Percentiles rank a stretch among this genome's conserved stretches.
Conservation (phyloP, 768 basidiomycete species). For the Rhodotorula sphaerocarpa region DNA sequence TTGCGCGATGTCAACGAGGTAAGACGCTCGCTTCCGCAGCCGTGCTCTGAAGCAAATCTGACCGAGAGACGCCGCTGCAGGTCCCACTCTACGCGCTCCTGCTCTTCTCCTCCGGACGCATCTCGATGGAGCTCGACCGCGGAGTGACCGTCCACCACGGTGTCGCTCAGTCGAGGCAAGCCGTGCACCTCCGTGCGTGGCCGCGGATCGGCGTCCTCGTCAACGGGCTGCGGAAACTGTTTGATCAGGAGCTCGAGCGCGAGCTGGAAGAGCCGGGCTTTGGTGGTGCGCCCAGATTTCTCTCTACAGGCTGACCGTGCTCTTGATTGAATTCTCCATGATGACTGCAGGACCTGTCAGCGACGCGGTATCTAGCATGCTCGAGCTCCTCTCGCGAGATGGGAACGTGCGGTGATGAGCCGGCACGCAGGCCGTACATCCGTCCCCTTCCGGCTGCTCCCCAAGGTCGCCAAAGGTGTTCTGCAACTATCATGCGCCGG, state of each 20-base stretch:
- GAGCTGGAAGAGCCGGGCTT: conserved; percentile 56
- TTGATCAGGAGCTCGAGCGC: conserved; percentile 60
- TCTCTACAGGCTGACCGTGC: not conserved
- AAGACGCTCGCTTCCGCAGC: conserved; percentile 24
- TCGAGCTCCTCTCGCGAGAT: conserved; percentile 45
- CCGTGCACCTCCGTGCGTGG: conserved; percentile 65
- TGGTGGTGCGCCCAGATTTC: conserved; percentile 10
- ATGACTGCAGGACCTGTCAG: conserved; percentile 49
- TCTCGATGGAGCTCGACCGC: conserved; percentile 67
- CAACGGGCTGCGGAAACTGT: conserved; percentile 68
- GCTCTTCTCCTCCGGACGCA: conserved; percentile 65
- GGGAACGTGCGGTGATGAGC: conserved; percentile 34
- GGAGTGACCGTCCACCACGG: conserved; percentile 63
- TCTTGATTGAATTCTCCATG: conserved; percentile 14
- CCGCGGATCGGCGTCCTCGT: conserved; percentile 85
- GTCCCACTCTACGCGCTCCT: conserved; percentile 80
- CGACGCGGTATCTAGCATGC: conserved; percentile 50
- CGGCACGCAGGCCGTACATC: not conserved
- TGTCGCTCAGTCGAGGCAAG: conserved; percentile 31
- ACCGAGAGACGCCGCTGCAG: too few relatives aligned
- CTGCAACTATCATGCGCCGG: too few relatives aligned
- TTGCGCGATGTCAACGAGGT: conserved; percentile 82
- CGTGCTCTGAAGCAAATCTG: too few relatives aligned
- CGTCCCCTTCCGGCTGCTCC: too few relatives aligned
- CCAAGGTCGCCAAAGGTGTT: too few relatives aligned